Conservation (phyloP, 768 basidiomycete species). For the Kwoniella heveanensis region DNA sequence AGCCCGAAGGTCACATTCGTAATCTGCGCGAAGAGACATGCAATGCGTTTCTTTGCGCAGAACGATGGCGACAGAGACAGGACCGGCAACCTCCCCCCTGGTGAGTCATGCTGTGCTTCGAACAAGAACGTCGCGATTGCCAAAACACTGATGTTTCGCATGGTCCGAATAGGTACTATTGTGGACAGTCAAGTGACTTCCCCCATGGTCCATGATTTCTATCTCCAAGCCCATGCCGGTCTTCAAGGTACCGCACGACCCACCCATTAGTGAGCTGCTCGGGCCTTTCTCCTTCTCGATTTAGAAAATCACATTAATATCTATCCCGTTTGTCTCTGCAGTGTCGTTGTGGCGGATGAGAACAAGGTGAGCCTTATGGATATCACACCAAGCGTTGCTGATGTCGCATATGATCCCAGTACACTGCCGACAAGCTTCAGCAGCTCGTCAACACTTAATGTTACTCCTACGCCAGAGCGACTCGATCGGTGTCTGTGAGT, state of each 20-base stretch:
- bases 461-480: conserved; percentile 42
- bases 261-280: conserved; percentile 46
- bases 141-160: background rate
- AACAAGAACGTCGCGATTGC: no score
- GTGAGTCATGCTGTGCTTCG: conserved; percentile 18
- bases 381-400: background rate
- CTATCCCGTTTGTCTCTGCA: no score
- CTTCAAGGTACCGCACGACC: conserved; percentile 52
- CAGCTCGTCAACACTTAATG: conserved; percentile 35
- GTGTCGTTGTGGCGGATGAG: conserved; percentile 37
- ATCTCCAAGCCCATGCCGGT: conserved; percentile 53
- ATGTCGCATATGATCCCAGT: conserved; percentile 6
- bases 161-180: conserved; percentile 31
- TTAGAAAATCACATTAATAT: no score
- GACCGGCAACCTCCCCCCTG: conserved; percentile 50
- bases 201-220: conserved; percentile 55
- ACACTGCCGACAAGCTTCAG: conserved; percentile 40
- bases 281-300: no score
- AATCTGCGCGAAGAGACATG: conserved; percentile 54
- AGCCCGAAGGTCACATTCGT: conserved; percentile 53
- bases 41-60: conserved; percentile 53
- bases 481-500: conserved; percentile 35
- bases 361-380: conserved; percentile 22
- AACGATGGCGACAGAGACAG: conserved; percentile 40
- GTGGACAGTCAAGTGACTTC: conserved; percentile 50